Conservation (phyloP, 352 stramenopile genomes). For the Globisporangium barbulae region DNA sequence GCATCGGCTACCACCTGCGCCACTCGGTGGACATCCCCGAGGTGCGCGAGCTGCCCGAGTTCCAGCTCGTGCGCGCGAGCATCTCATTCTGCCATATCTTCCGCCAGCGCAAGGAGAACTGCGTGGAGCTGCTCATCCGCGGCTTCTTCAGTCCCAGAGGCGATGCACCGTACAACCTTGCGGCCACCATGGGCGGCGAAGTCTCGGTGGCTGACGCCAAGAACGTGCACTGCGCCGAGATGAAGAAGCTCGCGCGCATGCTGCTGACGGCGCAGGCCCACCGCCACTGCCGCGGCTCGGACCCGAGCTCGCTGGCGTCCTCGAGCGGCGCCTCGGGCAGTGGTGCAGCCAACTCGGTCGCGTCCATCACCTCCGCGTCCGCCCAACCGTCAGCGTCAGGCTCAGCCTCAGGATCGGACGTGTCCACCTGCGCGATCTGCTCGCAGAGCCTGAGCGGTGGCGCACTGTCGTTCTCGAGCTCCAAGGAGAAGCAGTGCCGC, state of each 20-base stretch:
- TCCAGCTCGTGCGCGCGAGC: slow-evolving; percentile 34
- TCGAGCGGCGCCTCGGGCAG: background rate
- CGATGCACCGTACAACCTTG: slow-evolving; percentile 25
- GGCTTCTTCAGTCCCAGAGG: slow-evolving; percentile 29
- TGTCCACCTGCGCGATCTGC: background rate
- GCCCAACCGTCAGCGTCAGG: background rate
- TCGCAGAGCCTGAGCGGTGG: background rate
- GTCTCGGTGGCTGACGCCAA: background rate
- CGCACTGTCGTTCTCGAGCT: background rate
- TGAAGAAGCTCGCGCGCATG: slow-evolving; percentile 36
- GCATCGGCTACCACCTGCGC: slow-evolving; percentile 55
- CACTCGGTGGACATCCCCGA: slow-evolving; percentile 37
- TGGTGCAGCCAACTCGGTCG: background rate
- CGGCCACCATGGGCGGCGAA: slow-evolving; percentile 20
- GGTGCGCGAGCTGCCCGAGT: slow-evolving; percentile 35
- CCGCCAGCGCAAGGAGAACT: slow-evolving; percentile 27
- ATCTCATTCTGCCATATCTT: slow-evolving; percentile 49
- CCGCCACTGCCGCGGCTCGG: too few species aligned
- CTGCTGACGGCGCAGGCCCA: background rate
- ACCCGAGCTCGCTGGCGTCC: background rate
- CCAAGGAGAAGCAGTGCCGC: slow-evolving; percentile 4
- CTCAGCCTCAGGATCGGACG: too few species aligned
- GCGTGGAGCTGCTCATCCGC: slow-evolving; percentile 40
- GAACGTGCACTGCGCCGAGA: slow-evolving; percentile 33
- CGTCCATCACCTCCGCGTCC: background rate